A percentile compares a stretch with the other conserved stretches of the same genome.
These are phyloP conservation scores for Phialophora verrucosa DNA, from an alignment of 2,329 filamentous ascomycete species.

Conservation along the genomic window DNA sequence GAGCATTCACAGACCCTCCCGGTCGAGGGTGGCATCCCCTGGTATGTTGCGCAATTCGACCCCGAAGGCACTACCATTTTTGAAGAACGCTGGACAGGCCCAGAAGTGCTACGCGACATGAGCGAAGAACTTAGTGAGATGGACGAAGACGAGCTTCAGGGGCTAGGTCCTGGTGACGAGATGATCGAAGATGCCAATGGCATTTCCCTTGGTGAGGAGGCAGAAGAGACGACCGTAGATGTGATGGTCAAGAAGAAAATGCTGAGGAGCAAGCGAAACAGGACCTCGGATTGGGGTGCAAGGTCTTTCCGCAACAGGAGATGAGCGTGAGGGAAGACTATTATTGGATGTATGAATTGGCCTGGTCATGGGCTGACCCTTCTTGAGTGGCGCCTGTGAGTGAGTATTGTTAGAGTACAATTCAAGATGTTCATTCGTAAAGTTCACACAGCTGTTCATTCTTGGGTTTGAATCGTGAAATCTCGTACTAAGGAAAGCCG, in stretches of 20 bases:
- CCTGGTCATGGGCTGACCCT: not conserved
- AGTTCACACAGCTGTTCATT: not conserved
- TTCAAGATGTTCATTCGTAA: not conserved
- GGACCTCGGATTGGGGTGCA: constrained; percentile 26
- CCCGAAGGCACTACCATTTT: constrained; percentile 79
- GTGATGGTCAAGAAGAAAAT: constrained; percentile 24
- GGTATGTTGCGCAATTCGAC: constrained; percentile 84
- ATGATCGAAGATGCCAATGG: constrained; percentile 16
- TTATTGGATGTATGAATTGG: constrained; percentile 2
- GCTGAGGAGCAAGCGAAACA: constrained; percentile 20
- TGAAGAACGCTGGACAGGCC: constrained; percentile 74
- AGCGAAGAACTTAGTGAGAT: constrained; percentile 91
- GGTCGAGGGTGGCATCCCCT: constrained; percentile 78
- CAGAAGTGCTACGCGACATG: constrained; percentile 72
- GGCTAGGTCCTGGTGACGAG: constrained; percentile 62
- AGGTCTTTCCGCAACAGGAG: constrained; percentile 29
- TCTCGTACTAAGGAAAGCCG: not conserved
- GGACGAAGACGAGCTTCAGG: constrained; percentile 86
- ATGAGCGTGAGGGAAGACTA: constrained; percentile 11
- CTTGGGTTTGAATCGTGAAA: not conserved
- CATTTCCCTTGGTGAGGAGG: constrained; percentile 4
- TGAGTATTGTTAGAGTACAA: constrained; percentile 13
- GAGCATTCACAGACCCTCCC: constrained; percentile 57
- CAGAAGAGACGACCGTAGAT: constrained; percentile 8
- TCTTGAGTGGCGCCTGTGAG: constrained; percentile 17